Percentiles rank a stretch among this genome's conserved stretches.
phyloP scores from a whole-genome alignment of 2,329 filamentous ascomycete species.

The Fusarium chuoi region DNA sequence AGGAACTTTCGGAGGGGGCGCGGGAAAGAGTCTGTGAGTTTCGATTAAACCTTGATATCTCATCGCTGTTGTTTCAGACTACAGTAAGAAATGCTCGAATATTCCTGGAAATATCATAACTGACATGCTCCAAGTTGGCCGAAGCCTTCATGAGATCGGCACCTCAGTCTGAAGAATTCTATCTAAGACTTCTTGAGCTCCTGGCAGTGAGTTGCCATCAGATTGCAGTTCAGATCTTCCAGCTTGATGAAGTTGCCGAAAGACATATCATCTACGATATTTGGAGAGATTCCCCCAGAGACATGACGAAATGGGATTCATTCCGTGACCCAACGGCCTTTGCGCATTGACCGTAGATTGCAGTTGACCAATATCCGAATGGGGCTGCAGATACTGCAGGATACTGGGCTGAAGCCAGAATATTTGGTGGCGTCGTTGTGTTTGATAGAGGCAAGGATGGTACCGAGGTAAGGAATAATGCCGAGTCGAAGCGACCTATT shows the following conservation, averaged over 20 bases:
- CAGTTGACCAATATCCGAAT: constrained; percentile 3
- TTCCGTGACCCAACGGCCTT: constrained; percentile 3
- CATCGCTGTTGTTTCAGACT: accelerated
- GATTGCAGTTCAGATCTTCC: not conserved
- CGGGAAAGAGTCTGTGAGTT: not conserved
- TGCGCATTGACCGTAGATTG: not conserved
- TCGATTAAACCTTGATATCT: not conserved
- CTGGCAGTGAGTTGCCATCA: not conserved
- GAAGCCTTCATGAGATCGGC: not conserved
- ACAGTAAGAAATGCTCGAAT: accelerated
- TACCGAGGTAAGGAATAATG: not conserved
- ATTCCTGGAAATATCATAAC: accelerated
- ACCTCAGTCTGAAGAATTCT: not conserved
- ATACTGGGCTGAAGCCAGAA: constrained; percentile 21
- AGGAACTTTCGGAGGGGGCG: not conserved
- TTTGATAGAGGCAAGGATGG: constrained; percentile 10
- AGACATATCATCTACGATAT: not conserved
- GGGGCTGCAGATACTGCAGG: constrained; percentile 3
- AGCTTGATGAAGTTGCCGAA: not conserved
- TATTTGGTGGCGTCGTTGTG: constrained; percentile 13
- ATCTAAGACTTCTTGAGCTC: not conserved
- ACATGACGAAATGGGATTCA: not conserved
- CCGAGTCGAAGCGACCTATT: accelerated
- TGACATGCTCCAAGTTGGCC: not conserved
- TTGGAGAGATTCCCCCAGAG: not conserved